Base-by-base conservation (phyloP, 306 rosid genomes). In the Lablab purpureus region DNA sequence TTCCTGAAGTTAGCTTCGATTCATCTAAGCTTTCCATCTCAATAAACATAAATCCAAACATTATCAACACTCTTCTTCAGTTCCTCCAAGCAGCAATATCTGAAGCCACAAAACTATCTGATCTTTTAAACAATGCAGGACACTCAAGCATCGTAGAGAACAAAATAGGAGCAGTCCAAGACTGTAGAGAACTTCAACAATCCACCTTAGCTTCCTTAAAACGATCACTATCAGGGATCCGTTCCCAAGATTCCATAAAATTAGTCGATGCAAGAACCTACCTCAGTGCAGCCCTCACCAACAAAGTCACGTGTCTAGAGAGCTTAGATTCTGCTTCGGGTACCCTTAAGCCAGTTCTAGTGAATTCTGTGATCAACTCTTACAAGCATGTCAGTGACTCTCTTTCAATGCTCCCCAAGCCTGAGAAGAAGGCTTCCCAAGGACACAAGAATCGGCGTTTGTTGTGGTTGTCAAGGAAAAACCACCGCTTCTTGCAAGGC, bases 271-370 rank as follows among this genome's bases (percentile, higher is more conserved):
- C 97, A 21, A 89, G 85, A 76, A 67, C 88, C 4, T 93, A 88
- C 62, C 92, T 93, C 12, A 93, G 97, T 78, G 97, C 96, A 77
- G 87, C 97, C 18, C 87, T 93, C 14, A 91, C 96, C 77, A 91
- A 93, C 89, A 91, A 89, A 82, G 76, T 79, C 88, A 93, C 97
- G 4, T 93, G 97, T 77, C 63, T 93, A 64, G 96, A 93, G 76
- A 92, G 96, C 37, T 71, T 88, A 0, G 92, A 88, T 21, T 85
- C 92, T 32, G 89, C 92, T 22, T 85, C 94, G 1, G 97, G 97
- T 63, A 80, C 92, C 40, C 65, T 88, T 63, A 93, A 91, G 86
- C 86, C 86, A 51, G 65, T 58, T 54, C 80, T 93, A 2, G 85
- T 89, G 25, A 45, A 81, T 51, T 85, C 93, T 66, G 81, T 91